These are phyloP conservation scores for Kalanchoe fedtschenkoi DNA, from an alignment of 164 flowering plant genomes.

Conservation along the genomic window DNA sequence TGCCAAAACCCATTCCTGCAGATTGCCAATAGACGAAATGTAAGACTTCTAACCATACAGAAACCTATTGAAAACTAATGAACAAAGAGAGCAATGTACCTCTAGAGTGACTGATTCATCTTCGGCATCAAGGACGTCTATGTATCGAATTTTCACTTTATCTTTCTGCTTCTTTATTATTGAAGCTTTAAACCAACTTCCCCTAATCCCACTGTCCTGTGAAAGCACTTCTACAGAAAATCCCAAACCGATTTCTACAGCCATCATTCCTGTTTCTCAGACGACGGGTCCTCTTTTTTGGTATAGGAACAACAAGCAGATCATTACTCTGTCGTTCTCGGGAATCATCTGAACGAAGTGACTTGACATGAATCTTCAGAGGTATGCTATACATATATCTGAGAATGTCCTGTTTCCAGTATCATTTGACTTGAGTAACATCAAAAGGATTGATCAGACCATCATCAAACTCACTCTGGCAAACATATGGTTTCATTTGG, in stretches of 20 bases:
- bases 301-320: conserved; percentile 17
- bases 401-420: conserved; percentile 65
- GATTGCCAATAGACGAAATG: not conserved
- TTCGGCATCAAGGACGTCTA: conserved; percentile 62
- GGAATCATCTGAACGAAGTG: conserved; percentile 12
- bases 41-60: not conserved
- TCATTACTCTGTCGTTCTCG: conserved; percentile 10
- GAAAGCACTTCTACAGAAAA: conserved; percentile 71
- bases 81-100: conserved; percentile 30
- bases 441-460: conserved; percentile 62
- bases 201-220: conserved; percentile 90
- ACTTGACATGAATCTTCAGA: conserved; percentile 8
- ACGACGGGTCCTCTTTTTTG: conserved; percentile 33
- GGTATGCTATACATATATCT: conserved; percentile 22
- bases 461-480: conserved; percentile 52
- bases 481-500: conserved; percentile 44
- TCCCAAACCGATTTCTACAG: conserved; percentile 44
- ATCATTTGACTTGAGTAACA: conserved; percentile 61
- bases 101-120: conserved; percentile 55
- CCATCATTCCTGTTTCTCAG: too few species aligned
- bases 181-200: conserved; percentile 76
- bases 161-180: conserved; percentile 51
- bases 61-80: not conserved
- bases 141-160: conserved; percentile 71
- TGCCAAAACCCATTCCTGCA: conserved; percentile 77